Conservation (phyloP, 139 green algal species). For the Prasinococcaceae sp. region DNA sequence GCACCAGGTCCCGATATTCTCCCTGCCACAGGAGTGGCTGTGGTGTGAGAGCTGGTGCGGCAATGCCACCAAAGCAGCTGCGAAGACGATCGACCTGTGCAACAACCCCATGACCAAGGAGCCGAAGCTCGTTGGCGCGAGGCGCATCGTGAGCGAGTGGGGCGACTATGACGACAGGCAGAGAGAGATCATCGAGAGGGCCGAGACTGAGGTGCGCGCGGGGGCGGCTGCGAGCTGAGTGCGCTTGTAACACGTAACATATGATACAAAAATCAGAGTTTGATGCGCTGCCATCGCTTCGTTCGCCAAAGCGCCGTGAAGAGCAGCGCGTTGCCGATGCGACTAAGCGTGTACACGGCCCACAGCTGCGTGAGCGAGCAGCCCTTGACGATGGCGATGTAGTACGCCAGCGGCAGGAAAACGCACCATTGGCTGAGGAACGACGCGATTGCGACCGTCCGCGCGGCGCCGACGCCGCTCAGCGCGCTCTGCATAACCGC, state of each 20-base stretch:
- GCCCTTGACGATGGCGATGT: too few relatives aligned
- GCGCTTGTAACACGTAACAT: too few relatives aligned
- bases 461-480: constrained; percentile 3
- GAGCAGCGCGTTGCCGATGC: too few relatives aligned
- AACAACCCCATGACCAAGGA: constrained; percentile 99
- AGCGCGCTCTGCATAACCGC: constrained; percentile 8
- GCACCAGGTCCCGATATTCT: constrained; percentile 75
- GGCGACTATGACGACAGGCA: constrained; percentile 57
- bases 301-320: too few relatives aligned
- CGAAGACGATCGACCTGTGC: constrained; percentile 98
- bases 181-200: constrained; percentile 34
- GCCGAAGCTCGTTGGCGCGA: constrained; percentile 80
- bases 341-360: too few relatives aligned
- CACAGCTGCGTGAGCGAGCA: too few relatives aligned
- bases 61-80: constrained; percentile 66
- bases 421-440: constrained; percentile 3
- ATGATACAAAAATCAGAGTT: too few relatives aligned
- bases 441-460: background rate
- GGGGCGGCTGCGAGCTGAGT: too few relatives aligned
- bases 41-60: constrained; percentile 99
- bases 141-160: constrained; percentile 88
- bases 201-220: constrained; percentile 2
- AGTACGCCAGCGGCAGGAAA: constrained; percentile 2
- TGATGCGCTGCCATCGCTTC: too few relatives aligned
- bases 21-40: constrained; percentile 82